Conservation (phyloP, 2,329 filamentous ascomycete genomes). For the Lecanoromycetidae sp. region DNA sequence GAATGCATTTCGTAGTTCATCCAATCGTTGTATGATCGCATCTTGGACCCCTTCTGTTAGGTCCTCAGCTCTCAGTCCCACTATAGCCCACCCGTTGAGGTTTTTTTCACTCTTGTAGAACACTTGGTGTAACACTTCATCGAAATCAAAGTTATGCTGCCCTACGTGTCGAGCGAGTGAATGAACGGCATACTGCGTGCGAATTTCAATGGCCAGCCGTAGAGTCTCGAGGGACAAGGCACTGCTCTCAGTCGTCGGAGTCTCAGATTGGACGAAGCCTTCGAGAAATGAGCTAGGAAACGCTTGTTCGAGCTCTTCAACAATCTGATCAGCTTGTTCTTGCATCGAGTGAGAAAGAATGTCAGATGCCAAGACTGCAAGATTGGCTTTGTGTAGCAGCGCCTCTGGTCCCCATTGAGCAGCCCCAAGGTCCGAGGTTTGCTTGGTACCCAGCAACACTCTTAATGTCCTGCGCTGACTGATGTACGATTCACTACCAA, state of each 20-base stretch:
- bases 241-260: constrained; percentile 1
- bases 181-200: constrained; percentile 14
- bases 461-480: constrained; percentile 29
- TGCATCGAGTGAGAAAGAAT: constrained; percentile 21
- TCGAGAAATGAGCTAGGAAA: constrained; percentile 28
- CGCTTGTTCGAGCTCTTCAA: constrained; percentile 26
- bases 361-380: constrained; percentile 30
- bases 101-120: constrained; percentile 7
- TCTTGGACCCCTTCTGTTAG: not conserved
- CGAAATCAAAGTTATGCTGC: constrained; percentile 10
- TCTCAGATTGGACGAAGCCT: constrained; percentile 4
- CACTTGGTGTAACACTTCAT: constrained; percentile 7
- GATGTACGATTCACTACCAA: constrained; percentile 32
- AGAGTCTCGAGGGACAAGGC: constrained; percentile 7
- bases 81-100: constrained; percentile 9
- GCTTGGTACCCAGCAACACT: constrained; percentile 27
- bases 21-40: constrained; percentile 4
- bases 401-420: constrained; percentile 29
- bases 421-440: constrained; percentile 18
- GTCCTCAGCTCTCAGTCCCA: constrained; percentile 3
- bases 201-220: constrained; percentile 14
- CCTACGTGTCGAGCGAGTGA: constrained; percentile 1
- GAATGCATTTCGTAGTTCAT: constrained; percentile 1
- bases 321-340: constrained; percentile 22
- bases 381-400: constrained; percentile 34